Conservation (phyloP, 2,329 filamentous ascomycete species). For the Calonectria henricotiae region DNA sequence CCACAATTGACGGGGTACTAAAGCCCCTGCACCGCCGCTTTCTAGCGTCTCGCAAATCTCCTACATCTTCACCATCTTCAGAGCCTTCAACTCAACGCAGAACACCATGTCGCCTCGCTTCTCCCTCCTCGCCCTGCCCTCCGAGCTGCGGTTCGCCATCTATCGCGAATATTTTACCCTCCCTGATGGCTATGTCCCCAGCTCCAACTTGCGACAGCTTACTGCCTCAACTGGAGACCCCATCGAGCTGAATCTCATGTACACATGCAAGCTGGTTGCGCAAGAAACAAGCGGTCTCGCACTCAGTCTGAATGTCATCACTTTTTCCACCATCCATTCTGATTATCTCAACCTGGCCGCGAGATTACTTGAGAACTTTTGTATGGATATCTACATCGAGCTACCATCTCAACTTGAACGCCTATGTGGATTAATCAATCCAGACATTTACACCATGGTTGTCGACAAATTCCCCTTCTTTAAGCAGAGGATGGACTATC, state of each 20-base stretch:
- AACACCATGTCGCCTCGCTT: constrained; percentile 24
- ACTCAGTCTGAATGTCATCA: constrained; percentile 25
- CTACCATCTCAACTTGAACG: background rate
- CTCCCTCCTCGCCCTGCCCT: constrained; percentile 27
- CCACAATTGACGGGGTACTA: background rate
- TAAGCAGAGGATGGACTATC: background rate
- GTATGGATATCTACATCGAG: fast-evolving
- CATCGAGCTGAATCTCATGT: constrained; percentile 42
- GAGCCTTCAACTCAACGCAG: background rate
- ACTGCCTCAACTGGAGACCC: constrained; percentile 15
- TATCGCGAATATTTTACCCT: constrained; percentile 38
- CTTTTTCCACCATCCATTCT: constrained; percentile 38
- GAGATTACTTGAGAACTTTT: background rate
- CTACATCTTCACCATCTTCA: background rate
- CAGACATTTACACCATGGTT: background rate
- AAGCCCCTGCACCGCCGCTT: background rate
- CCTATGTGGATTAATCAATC: background rate
- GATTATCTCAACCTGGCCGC: background rate
- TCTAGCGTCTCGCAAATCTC: background rate
- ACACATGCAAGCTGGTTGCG: constrained; percentile 38
- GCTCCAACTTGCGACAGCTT: constrained; percentile 34
- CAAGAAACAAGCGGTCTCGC: constrained; percentile 28
- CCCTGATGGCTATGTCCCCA: constrained; percentile 36
- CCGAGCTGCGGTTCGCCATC: constrained; percentile 40
- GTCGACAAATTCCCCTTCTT: background rate